Evolutionary conservation across 2,329 filamentous ascomycete genomes (phyloP).

Genomic region (Aureobasidium vineae): DNA sequence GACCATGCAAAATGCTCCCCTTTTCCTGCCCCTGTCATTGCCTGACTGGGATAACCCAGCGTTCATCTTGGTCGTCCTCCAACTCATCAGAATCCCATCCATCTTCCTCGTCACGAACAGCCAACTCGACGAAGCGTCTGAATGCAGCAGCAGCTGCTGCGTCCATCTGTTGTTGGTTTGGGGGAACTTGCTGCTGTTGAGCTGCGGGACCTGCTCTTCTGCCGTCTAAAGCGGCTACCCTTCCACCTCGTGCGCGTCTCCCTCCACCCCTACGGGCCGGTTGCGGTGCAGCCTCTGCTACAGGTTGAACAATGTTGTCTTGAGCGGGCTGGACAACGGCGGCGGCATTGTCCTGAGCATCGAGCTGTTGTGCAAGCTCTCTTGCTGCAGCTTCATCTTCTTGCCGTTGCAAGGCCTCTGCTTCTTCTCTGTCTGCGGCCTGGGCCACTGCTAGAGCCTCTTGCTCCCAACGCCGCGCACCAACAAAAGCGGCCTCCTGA

Average conservation of each 20-base stretch:
- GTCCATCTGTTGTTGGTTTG: slow-evolving; percentile 29
- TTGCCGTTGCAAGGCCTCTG: slow-evolving; percentile 36
- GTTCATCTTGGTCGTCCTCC: slow-evolving; percentile 40
- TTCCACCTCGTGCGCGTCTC: slow-evolving; percentile 6
- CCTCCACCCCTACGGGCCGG: background rate
- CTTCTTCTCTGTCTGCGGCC: slow-evolving; percentile 38
- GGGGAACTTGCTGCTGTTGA: slow-evolving; percentile 21
- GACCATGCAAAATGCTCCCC: slow-evolving; percentile 6
- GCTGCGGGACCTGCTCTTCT: background rate
- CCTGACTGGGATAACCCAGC: slow-evolving; percentile 17
- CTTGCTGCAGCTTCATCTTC: slow-evolving; percentile 42
- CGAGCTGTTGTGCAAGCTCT: slow-evolving; percentile 34
- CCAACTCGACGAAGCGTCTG: slow-evolving; percentile 54
- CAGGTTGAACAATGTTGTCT: background rate
- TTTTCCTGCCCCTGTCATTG: background rate
- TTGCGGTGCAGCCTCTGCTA: background rate
- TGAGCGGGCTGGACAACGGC: background rate
- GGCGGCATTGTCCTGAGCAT: slow-evolving; percentile 1
- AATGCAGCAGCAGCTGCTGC: slow-evolving; percentile 38
- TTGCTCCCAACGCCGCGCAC: slow-evolving; percentile 46
- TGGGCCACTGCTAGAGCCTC: slow-evolving; percentile 40
- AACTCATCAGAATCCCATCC: slow-evolving; percentile 61
- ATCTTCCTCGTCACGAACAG: slow-evolving; percentile 55
- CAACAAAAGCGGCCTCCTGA: slow-evolving; percentile 45
- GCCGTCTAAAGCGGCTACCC: slow-evolving; percentile 9